These are phyloP conservation scores for Syzygium aqueum DNA, from an alignment of 345 rosid genomes.

Conservation along the genomic window DNA sequence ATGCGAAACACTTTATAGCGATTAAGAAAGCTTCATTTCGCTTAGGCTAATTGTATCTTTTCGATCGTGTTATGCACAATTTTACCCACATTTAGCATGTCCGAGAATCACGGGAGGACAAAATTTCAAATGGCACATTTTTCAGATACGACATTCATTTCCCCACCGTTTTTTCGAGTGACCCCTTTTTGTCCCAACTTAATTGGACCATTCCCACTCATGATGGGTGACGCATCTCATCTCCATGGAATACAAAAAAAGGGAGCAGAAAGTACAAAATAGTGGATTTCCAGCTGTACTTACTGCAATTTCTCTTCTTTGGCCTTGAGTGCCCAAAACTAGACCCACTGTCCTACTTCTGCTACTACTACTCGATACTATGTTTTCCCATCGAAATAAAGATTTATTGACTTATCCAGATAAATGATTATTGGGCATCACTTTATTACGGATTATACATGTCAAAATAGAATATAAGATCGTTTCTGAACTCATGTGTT, in stretches of 20 bases:
- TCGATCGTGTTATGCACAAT: background rate
- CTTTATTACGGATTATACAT: too few species aligned
- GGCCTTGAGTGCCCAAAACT: background rate
- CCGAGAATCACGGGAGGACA: background rate
- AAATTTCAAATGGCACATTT: background rate
- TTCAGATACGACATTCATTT: background rate
- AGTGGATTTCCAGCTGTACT: background rate
- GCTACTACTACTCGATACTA: background rate
- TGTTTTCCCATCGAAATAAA: background rate
- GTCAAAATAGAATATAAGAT: too few species aligned
- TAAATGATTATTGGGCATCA: background rate
- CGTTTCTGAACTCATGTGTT: too few species aligned
- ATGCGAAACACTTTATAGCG: fast-evolving
- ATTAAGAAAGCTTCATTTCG: background rate
- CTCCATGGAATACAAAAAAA: background rate
- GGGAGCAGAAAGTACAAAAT: background rate
- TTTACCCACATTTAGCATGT: background rate
- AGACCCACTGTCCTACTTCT: background rate
- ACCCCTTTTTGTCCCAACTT: background rate
- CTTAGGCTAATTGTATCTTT: background rate
- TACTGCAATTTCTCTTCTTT: background rate
- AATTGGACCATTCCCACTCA: background rate
- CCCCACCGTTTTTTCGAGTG: background rate
- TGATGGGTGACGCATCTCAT: background rate
- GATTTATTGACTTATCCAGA: background rate